phyloP scores from a whole-genome alignment of 2,329 filamentous ascomycete species.

The Moelleriella libera region DNA sequence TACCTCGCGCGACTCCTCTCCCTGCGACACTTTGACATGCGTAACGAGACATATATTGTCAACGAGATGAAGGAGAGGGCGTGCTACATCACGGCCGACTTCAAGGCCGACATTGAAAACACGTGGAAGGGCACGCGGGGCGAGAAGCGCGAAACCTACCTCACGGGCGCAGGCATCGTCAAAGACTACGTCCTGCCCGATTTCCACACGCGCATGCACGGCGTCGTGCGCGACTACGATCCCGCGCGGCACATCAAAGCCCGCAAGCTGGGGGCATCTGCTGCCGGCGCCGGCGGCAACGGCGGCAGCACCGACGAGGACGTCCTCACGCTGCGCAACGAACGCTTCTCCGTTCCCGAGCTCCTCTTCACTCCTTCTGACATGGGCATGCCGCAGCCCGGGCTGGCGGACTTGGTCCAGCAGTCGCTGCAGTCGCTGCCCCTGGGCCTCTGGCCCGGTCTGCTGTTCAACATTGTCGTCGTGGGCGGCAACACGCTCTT shows the following conservation, averaged over 20 bases:
- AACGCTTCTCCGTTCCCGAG: conserved; percentile 83
- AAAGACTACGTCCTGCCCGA: conserved; percentile 91
- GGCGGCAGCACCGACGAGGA: conserved; percentile 42
- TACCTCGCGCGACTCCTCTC: conserved; percentile 83
- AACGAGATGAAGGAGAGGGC: conserved; percentile 91
- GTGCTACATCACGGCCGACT: conserved; percentile 71
- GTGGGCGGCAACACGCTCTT: conserved; percentile 78
- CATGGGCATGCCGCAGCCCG: conserved; percentile 71
- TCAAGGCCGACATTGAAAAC: conserved; percentile 62
- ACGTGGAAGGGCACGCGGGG: conserved; percentile 68
- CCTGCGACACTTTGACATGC: conserved; percentile 85
- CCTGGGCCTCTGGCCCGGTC: conserved; percentile 66
- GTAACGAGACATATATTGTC: conserved; percentile 84
- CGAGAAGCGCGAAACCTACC: conserved; percentile 34
- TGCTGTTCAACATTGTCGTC: conserved; percentile 77
- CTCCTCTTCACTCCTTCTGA: conserved; percentile 78
- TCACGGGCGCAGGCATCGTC: conserved; percentile 47
- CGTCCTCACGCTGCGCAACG: conserved; percentile 74
- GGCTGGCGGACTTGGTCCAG: conserved; percentile 69
- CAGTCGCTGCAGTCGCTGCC: conserved; percentile 65
- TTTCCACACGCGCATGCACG: conserved; percentile 44
- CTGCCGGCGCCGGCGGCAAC: conserved; percentile 10
- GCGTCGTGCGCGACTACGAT: conserved; percentile 66
- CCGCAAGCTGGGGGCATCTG: conserved; percentile 27
- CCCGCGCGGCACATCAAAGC: conserved; percentile 43